A percentile compares a stretch with the other conserved stretches of the same genome.
Evolutionary conservation across 208 protist species (phyloP).

Genomic region (Leishmania aethiopica): DNA sequence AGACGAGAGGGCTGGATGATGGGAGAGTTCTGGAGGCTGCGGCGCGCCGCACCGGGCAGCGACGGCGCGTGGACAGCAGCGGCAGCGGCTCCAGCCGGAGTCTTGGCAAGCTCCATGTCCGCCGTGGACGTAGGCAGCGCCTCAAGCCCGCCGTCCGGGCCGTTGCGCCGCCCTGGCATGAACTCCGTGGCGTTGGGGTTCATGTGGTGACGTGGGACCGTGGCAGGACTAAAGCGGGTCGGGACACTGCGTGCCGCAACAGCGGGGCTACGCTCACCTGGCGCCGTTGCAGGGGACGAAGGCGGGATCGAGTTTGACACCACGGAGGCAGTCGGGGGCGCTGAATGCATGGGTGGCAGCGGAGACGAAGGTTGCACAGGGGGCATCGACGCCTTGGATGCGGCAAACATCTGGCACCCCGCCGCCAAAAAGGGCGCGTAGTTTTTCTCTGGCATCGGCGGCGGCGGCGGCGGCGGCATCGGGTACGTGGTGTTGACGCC

Average conservation of each 20-base stretch:
- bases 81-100: constrained; percentile 12
- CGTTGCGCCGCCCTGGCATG: constrained; percentile 42
- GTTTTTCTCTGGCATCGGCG: not conserved
- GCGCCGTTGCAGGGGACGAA: constrained; percentile 16
- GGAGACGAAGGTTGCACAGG: not conserved
- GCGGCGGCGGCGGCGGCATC: constrained; percentile 23
- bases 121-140: constrained; percentile 73
- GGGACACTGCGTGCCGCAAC: constrained; percentile 50
- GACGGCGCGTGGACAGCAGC: not conserved
- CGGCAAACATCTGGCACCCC: not conserved
- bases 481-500: constrained; percentile 36
- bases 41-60: not conserved
- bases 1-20: constrained; percentile 30
- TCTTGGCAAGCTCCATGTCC: constrained; percentile 46
- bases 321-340: constrained; percentile 10
- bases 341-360: constrained; percentile 10
- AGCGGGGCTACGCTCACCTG: constrained; percentile 29
- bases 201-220: constrained; percentile 49
- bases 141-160: constrained; percentile 35
- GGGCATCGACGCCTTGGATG: not conserved
- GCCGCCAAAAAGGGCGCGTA: not conserved
- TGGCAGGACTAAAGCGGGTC: constrained; percentile 71
- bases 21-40: constrained; percentile 27
- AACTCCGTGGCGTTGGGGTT: constrained; percentile 81
- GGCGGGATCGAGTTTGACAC: constrained; percentile 6